Evolutionary conservation across 2,329 filamentous ascomycete species (phyloP).

Genomic region (Tympanopsis confertula): DNA sequence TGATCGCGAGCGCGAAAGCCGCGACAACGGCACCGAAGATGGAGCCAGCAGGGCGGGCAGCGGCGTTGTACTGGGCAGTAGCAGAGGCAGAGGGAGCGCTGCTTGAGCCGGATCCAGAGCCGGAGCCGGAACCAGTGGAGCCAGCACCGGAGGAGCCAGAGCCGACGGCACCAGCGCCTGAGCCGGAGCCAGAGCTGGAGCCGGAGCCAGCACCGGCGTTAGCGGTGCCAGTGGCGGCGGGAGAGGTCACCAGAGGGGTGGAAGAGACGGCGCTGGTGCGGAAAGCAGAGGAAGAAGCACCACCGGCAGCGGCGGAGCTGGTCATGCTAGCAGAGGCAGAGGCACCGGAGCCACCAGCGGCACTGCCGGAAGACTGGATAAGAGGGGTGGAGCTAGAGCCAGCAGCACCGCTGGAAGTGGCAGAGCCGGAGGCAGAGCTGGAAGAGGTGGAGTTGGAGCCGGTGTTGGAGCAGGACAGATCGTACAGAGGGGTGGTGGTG

Average conservation of each 20-base stretch:
- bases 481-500: slow-evolving; percentile 43
- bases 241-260: slow-evolving; percentile 5
- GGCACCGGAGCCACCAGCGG: slow-evolving; percentile 6
- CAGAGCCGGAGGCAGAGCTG: slow-evolving; percentile 5
- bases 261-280: slow-evolving; percentile 3
- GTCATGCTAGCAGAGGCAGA: slow-evolving; percentile 10
- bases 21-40: too few relatives aligned
- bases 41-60: too few relatives aligned
- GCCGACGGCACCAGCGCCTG: too few relatives aligned
- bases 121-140: too few relatives aligned
- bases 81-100: too few relatives aligned
- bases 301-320: slow-evolving; percentile 8
- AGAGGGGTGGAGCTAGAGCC: background rate
- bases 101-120: too few relatives aligned
- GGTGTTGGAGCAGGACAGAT: slow-evolving; percentile 53
- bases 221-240: slow-evolving; percentile 5
- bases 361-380: too few relatives aligned
- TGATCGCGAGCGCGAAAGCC: too few relatives aligned
- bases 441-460: slow-evolving; percentile 20
- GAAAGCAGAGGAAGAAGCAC: slow-evolving; percentile 9
- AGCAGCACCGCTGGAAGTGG: background rate
- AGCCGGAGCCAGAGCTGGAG: too few relatives aligned
- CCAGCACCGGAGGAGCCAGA: too few relatives aligned
- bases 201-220: too few relatives aligned
- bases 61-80: too few relatives aligned